Conservation (phyloP, 2,329 filamentous ascomycete species). For the Penicillium paneum region DNA sequence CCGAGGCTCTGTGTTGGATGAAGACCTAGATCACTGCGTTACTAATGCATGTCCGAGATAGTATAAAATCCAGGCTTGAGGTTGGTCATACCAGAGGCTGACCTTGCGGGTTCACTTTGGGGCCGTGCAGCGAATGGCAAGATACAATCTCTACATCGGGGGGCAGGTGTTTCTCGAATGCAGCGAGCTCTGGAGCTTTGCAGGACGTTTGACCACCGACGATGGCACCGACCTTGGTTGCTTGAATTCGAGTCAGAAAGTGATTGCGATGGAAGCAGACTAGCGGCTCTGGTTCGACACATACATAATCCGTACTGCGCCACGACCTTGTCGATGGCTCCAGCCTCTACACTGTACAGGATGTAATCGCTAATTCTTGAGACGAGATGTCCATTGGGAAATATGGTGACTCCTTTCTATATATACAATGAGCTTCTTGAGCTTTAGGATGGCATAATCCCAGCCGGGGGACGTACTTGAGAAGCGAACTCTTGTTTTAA, state of each 20-base stretch:
- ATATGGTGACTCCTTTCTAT: slow-evolving; percentile 82
- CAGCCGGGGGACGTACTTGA: slow-evolving; percentile 66
- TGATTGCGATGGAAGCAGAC: slow-evolving; percentile 3
- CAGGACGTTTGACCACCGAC: slow-evolving; percentile 97
- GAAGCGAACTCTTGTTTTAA: slow-evolving; percentile 77
- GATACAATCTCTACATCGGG: slow-evolving; percentile 88
- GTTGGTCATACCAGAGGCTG: slow-evolving; percentile 71
- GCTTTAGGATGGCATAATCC: slow-evolving; percentile 31
- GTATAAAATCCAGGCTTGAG: slow-evolving; percentile 12
- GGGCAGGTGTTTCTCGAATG: slow-evolving; percentile 86
- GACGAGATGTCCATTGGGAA: slow-evolving; percentile 91
- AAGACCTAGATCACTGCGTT: slow-evolving; percentile 54
- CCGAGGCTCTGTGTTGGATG: slow-evolving; percentile 85
- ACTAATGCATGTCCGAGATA: slow-evolving; percentile 7
- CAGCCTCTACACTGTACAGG: slow-evolving; percentile 97
- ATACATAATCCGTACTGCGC: slow-evolving; percentile 89
- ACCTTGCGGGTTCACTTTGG: slow-evolving; percentile 78
- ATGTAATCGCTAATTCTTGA: slow-evolving; percentile 97
- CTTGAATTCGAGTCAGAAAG: slow-evolving; percentile 49
- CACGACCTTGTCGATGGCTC: slow-evolving; percentile 82
- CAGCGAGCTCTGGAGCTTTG: slow-evolving; percentile 92
- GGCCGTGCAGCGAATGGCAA: slow-evolving; percentile 94
- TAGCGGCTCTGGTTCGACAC: slow-evolving; percentile 32
- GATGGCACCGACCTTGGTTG: slow-evolving; percentile 90
- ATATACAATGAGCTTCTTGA: slow-evolving; percentile 45